Evolutionary conservation across 1,284 basidiomycete genomes (phyloP), one percentile per base, ranked within the genome.

Genomic region (Cryptococcus sp.): DNA sequence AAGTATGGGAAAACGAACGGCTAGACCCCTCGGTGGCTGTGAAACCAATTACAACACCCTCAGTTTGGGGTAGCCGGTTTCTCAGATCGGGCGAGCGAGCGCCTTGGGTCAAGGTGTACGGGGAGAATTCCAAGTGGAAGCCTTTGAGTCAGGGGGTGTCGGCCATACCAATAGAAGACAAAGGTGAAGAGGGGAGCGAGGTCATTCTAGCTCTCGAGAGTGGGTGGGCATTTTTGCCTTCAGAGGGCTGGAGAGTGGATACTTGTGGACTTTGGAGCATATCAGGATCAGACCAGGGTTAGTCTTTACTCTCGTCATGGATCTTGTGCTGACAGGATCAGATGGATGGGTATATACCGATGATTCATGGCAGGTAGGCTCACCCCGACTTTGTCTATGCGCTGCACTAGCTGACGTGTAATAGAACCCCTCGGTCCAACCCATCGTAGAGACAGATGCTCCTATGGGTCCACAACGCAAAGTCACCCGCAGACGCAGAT

Each of bases 1-100:
- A 71, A 51, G 74, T 74, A 34, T 74, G 67, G 66, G 74, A 76
- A 57, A 74, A 74, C 49, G 70, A 76, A 53, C 59, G 74, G 9
- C 54, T 74, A 19, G 74, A 76, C 48, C 69, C 73, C 2, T 48
- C 57, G 13, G 43, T 65, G 1, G 60, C 59, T 11, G 51, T 59
- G 7, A 39, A 18, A 24, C 44, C 41, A 7, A 4, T 23, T 9
- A 19, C 41, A 14, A 43, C 66, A 1, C 37, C 54, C 22, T 55
- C 61, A 9, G 46, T 57, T 3, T 74, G 69, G 68, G 59, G 59
- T 1, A 53, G 59, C 13, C 53, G 60, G 2, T 57, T 60, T 55
- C 55, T 74, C 1, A 53, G 69, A 46, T 59, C 67, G 1, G 64
- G 63, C 16, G 74, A 74, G 55, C 53, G 71, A 46, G 60, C 62